These are phyloP conservation scores for Mrakia blollopis DNA, from an alignment of 768 basidiomycete species.

Conservation along the genomic window DNA sequence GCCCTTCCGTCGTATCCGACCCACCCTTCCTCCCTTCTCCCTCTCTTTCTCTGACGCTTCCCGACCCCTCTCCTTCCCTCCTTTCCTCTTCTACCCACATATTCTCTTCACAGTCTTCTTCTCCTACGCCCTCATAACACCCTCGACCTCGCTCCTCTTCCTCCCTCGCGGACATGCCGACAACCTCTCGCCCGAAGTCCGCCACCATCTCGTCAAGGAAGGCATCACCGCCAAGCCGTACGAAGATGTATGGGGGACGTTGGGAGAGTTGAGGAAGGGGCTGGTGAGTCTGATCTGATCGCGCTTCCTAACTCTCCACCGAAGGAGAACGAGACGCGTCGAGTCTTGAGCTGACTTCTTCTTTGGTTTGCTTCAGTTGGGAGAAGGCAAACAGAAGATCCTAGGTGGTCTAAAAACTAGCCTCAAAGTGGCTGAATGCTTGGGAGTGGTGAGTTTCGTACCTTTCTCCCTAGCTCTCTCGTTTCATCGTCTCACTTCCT, in stretches of 20 bases:
- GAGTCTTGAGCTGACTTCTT: constrained; percentile 25
- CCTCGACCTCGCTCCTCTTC: constrained; percentile 41
- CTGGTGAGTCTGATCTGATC: neutral
- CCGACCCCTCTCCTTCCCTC: neutral
- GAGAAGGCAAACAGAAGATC: constrained; percentile 31
- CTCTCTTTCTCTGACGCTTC: neutral
- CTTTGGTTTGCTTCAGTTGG: constrained; percentile 36
- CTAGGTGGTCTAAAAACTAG: constrained; percentile 53
- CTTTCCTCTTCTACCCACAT: neutral
- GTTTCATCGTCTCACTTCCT: too few relatives aligned
- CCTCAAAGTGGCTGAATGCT: constrained; percentile 71
- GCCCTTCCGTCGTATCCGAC: neutral
- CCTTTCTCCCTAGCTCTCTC: too few relatives aligned
- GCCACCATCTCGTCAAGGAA: constrained; percentile 50
- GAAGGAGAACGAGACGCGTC: too few relatives aligned
- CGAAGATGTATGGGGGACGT: constrained; percentile 70
- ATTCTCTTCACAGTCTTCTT: constrained; percentile 63
- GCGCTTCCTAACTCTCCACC: too few relatives aligned
- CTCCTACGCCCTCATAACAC: constrained; percentile 72
- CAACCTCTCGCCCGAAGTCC: constrained; percentile 5
- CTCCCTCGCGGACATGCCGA: neutral
- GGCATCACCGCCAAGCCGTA: constrained; percentile 62
- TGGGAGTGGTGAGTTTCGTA: constrained; percentile 48
- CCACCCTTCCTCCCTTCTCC: neutral
- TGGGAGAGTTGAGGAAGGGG: constrained; percentile 41